Evolutionary conservation across 805 yeast genomes (phyloP), one percentile per base, ranked within the genome.

Genomic region (Henningerozyma blattae): DNA sequence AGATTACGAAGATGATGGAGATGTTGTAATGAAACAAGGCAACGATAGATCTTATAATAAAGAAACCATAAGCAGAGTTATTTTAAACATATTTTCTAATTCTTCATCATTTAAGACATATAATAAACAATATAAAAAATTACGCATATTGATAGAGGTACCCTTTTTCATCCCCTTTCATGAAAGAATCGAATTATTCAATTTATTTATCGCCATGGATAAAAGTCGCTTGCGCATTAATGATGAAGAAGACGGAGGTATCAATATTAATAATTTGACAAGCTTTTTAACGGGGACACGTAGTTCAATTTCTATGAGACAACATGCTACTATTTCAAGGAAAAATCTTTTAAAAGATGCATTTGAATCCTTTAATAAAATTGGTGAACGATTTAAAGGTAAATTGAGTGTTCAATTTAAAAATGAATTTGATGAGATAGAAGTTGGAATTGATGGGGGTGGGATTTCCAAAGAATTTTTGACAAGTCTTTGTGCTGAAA

Each of bases 391-490:
- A 4, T 70, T 87, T 52, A 85, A 81, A 46, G 50, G 66, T 7
- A 65, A 63, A 24, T 54, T 87, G 8, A 61, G 70, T 1, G 85
- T 91, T 2, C 67, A 67, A 13, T 86, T 91, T 49, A 61, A 62
- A 25, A 81, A 83, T 46, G 70, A 79, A 36, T 72, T 76, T 57
- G 94, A 87, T 2, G 62, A 60, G 13, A 70, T 63, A 24, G 97
- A 89, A 52, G 85, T 77, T 0, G 98, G 98, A 1, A 79, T 89
- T 28, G 98, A 89, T 54, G 98, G 98, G 6, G 98, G 97, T 10
- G 98, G 98, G 1, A 63, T 89, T 17, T 87, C 96, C 0, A 87
- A 89, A 52, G 98, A 89, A 48, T 75, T 91, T 41, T 59, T 89
- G 35, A 85, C 89, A 2, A 64, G 78, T 33, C 75, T 85, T 1